A percentile compares a stretch with the other conserved stretches of the same genome.
phyloP scores from a whole-genome alignment of 2,329 filamentous ascomycete species.

The Xylariaceae sp. region DNA sequence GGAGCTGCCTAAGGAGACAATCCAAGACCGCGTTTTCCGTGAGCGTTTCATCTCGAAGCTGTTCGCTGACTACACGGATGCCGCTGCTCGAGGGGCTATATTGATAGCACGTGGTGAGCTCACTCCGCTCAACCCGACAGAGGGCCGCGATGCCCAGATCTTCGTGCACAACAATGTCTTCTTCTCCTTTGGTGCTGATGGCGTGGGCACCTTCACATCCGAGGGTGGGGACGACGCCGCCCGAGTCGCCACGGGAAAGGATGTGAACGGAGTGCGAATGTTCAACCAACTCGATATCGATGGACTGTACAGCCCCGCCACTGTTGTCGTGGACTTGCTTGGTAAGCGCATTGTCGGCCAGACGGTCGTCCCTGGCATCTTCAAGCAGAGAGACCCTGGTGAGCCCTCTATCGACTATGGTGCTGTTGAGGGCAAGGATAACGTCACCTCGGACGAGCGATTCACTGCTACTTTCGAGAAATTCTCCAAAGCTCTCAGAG shows the following conservation, averaged over 20 bases:
- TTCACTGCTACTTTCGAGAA: slow-evolving; percentile 82
- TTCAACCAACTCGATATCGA: slow-evolving; percentile 97
- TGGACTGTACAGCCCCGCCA: slow-evolving; percentile 89
- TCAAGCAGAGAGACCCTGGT: slow-evolving; percentile 94
- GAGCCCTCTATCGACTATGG: slow-evolving; percentile 99
- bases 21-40: slow-evolving; percentile 93
- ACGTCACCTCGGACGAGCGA: slow-evolving; percentile 81
- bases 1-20: slow-evolving; percentile 85
- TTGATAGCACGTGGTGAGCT: slow-evolving; percentile 90
- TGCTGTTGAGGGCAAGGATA: slow-evolving; percentile 92
- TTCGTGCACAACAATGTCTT: slow-evolving; percentile 99
- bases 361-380: slow-evolving; percentile 97
- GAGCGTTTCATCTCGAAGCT: slow-evolving; percentile 92
- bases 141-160: slow-evolving; percentile 87
- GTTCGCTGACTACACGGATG: slow-evolving; percentile 96
- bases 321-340: slow-evolving; percentile 92
- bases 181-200: slow-evolving; percentile 96
- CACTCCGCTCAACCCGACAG: slow-evolving; percentile 87
- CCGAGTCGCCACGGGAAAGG: slow-evolving; percentile 90
- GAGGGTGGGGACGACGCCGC: slow-evolving; percentile 97
- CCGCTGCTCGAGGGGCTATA: slow-evolving; percentile 83
- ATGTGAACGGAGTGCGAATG: slow-evolving; percentile 85
- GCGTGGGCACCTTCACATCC: slow-evolving; percentile 91
- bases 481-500: slow-evolving; percentile 80
- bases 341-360: slow-evolving; percentile 96